Percentiles rank a stretch among this genome's conserved stretches.
These are phyloP conservation scores for Leccinum fibrillosum DNA, from an alignment of 768 basidiomycete species.

Conservation along the genomic window DNA sequence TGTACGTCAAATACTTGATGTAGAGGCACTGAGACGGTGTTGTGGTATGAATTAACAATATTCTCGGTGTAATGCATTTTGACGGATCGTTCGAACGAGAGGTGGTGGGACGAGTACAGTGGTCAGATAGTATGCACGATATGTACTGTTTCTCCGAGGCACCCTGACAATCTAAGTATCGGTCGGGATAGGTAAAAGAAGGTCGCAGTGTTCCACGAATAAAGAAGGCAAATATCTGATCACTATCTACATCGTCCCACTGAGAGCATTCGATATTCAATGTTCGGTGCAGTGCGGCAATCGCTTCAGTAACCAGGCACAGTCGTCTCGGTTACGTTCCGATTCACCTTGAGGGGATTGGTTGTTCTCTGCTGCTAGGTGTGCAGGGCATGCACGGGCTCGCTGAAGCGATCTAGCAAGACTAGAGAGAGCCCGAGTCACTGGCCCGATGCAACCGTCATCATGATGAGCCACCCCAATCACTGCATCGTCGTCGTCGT, in stretches of 20 bases:
- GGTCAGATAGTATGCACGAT: background rate
- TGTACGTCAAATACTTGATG: constrained; percentile 9
- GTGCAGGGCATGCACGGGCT: background rate
- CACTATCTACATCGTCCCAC: too few species aligned
- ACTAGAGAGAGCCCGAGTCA: background rate
- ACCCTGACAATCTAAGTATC: background rate
- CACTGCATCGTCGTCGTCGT: background rate
- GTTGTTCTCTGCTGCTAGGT: too few species aligned
- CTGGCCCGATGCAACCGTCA: too few species aligned
- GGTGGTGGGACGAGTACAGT: background rate
- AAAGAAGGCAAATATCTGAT: too few species aligned
- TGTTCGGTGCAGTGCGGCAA: too few species aligned
- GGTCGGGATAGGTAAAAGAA: too few species aligned
- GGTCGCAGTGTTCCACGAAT: too few species aligned
- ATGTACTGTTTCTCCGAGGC: background rate
- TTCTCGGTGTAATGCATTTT: background rate
- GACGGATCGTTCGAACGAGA: background rate
- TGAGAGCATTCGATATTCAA: too few species aligned
- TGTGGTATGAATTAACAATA: background rate
- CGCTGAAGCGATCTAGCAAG: background rate
- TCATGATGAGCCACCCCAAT: background rate
- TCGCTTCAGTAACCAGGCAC: background rate
- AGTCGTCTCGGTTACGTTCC: background rate
- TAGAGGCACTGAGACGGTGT: background rate
- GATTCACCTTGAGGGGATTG: background rate